Base-by-base conservation (phyloP, 164 flowering plant species). In the Sedum album region DNA sequence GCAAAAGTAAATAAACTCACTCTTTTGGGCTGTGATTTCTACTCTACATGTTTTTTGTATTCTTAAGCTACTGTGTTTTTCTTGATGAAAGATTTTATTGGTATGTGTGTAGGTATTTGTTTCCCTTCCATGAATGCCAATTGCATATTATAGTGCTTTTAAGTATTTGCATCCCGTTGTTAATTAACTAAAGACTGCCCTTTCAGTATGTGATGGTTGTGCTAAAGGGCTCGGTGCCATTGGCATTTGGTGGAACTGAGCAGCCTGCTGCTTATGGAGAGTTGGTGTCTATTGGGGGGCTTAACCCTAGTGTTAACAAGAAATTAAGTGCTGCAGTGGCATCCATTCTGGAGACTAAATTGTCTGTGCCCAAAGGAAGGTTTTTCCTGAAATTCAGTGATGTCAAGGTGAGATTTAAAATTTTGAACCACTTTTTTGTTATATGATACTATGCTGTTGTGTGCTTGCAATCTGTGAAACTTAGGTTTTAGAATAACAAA, bases 211-310 rank as follows among this genome's bases (percentile, higher is more conserved):
- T 94, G 75, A 94, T 94, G 97, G 75, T 94, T 72, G 88, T 91
- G 74, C 74, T 94, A 77, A 94, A 91, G 81, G 97, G 98, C 28
- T 89, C 98, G 7, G 88, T 91, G 5, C 97, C 98, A 17, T 79
- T 91, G 13, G 66, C 98, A 10, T 90, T 91, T 77, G 98, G 95
- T 60, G 98, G 98, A 39, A 87, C 86, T 66, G 90, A 87, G 77
- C 76, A 89, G 74, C 95, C 95, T 8, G 87, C 97, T 31, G 97
- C 97, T 35, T 94, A 84, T 83, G 98, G 96, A n/a, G 98, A 94
- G 75, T 75, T 91, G 75, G 84, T 87, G 10, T 94, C 97, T 39
- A 89, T 94, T 75, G 97, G 98, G 25, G 97, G 98, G 23, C 91
- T 94, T 14, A 87, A 70, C 63, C 78, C 95, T 65, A 88, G 83